phyloP scores from a whole-genome alignment of 1,284 basidiomycete genomes.

The Anthracocystis panici-leucophaei region DNA sequence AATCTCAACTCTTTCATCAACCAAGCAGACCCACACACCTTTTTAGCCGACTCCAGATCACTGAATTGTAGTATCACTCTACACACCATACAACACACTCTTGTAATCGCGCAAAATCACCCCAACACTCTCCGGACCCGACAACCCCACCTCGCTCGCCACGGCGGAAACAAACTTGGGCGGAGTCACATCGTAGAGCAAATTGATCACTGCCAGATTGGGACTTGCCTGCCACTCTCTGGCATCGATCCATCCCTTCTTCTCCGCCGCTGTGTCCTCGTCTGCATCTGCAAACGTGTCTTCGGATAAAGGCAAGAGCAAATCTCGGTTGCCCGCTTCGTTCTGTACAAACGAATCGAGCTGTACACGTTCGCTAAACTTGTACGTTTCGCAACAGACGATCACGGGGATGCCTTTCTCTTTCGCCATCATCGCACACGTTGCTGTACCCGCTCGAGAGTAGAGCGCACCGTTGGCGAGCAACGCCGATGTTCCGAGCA shows the following conservation, averaged over 20 bases:
- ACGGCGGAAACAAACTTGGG: slow-evolving; percentile 65
- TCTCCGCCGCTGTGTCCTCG: slow-evolving; percentile 4
- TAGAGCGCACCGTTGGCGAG: slow-evolving; percentile 95
- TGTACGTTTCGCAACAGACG: slow-evolving; percentile 98
- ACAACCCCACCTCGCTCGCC: slow-evolving; percentile 66
- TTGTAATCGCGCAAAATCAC: slow-evolving; percentile 69
- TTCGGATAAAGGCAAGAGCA: slow-evolving; percentile 38
- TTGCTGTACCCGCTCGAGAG: slow-evolving; percentile 91
- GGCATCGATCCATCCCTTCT: slow-evolving; percentile 38
- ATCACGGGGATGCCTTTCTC: slow-evolving; percentile 90
- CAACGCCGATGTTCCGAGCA: slow-evolving; percentile 92
- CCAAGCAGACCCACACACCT: not conserved
- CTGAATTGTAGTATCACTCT: not conserved
- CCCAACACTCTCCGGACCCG: slow-evolving; percentile 67
- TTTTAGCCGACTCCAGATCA: not conserved
- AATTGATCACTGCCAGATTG: slow-evolving; percentile 60
- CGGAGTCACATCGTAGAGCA: slow-evolving; percentile 68
- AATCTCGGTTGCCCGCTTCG: slow-evolving; percentile 75
- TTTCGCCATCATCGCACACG: slow-evolving; percentile 95
- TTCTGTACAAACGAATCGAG: slow-evolving; percentile 96
- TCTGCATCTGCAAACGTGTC: slow-evolving; percentile 14
- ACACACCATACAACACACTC: slow-evolving; percentile 65
- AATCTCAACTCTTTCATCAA: not conserved
- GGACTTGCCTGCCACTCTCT: slow-evolving; percentile 47
- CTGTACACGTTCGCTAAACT: slow-evolving; percentile 92